Evolutionary conservation across 331 rosid genomes (phyloP).

Genomic region (Malus hybrid): DNA sequence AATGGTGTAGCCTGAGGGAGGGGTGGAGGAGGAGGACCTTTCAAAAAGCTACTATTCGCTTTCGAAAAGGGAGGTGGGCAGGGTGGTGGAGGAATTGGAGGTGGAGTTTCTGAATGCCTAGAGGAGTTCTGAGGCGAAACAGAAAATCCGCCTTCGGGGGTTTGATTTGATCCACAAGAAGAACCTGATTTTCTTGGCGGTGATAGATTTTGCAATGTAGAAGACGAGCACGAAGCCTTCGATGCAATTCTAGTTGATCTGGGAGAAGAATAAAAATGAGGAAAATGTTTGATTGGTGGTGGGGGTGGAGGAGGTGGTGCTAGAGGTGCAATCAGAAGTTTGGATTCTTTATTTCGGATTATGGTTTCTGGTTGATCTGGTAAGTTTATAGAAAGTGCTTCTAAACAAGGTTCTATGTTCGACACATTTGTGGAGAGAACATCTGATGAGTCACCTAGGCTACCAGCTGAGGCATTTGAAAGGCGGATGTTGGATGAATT

Average conservation of each 20-base stretch:
- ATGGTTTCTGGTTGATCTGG: constrained; percentile 13
- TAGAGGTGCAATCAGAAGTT: constrained; percentile 21
- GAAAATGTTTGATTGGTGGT: constrained; percentile 23
- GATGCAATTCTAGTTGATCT: constrained; percentile 38
- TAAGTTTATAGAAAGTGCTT: too few relatives aligned
- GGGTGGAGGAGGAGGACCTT: constrained; percentile 81
- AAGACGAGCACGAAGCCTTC: constrained; percentile 50
- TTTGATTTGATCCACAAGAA: constrained; percentile 33
- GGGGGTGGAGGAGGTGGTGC: constrained; percentile 45
- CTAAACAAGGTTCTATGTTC: background rate
- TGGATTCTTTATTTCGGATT: constrained; percentile 17
- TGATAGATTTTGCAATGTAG: constrained; percentile 39
- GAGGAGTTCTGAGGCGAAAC: constrained; percentile 19
- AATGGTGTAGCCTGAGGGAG: constrained; percentile 50
- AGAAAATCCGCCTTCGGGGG: constrained; percentile 23
- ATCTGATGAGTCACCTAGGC: constrained; percentile 29
- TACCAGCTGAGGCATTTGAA: constrained; percentile 65
- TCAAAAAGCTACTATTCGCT: constrained; percentile 17
- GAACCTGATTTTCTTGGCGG: constrained; percentile 44
- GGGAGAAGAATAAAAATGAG: constrained; percentile 31
- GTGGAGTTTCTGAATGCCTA: constrained; percentile 24
- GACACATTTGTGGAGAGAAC: constrained; percentile 32
- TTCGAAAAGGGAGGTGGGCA: constrained; percentile 63
- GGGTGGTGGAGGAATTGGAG: constrained; percentile 71
- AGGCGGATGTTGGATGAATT: constrained; percentile 48